These are phyloP conservation scores for Pilatotrama ljubarskyi DNA, from an alignment of 768 basidiomycete species.

Conservation along the genomic window DNA sequence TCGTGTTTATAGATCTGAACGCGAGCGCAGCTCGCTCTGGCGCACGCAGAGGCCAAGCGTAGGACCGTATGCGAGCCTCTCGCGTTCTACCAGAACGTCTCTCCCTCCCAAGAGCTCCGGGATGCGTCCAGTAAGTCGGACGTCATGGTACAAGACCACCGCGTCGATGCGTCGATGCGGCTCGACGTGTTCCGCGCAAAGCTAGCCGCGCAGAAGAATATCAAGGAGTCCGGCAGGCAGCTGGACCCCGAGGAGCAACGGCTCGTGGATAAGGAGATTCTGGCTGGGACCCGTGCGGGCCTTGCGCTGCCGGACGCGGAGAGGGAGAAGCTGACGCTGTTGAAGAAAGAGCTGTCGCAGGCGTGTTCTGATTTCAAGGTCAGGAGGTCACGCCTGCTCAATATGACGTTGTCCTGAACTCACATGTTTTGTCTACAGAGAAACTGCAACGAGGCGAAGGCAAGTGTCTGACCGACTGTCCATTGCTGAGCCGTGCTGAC, in stretches of 20 bases:
- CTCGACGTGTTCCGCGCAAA: slow-evolving; percentile 78
- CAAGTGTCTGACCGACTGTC: too few relatives aligned
- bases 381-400: too few relatives aligned
- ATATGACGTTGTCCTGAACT: too few relatives aligned
- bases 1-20: slow-evolving; percentile 18
- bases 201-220: slow-evolving; percentile 64
- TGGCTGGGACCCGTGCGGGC: slow-evolving; percentile 80
- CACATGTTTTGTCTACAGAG: slow-evolving; percentile 44
- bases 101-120: slow-evolving; percentile 69
- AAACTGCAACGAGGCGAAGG: slow-evolving; percentile 90
- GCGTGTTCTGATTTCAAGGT: slow-evolving; percentile 77
- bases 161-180: slow-evolving; percentile 78
- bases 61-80: slow-evolving; percentile 57
- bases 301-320: slow-evolving; percentile 68
- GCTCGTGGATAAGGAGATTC: slow-evolving; percentile 79
- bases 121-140: slow-evolving; percentile 80
- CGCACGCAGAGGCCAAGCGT: slow-evolving; percentile 59
- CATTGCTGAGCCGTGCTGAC: too few relatives aligned
- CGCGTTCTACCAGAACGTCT: slow-evolving; percentile 82
- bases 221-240: slow-evolving; percentile 56
- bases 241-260: slow-evolving; percentile 69
- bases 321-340: slow-evolving; percentile 50
- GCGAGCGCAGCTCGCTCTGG: slow-evolving; percentile 51
- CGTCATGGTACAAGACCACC: slow-evolving; percentile 63
- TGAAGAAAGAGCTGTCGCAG: slow-evolving; percentile 79